Evolutionary conservation across 2,329 filamentous ascomycete genomes (phyloP).

Genomic region (Trichoderma aggressivum): DNA sequence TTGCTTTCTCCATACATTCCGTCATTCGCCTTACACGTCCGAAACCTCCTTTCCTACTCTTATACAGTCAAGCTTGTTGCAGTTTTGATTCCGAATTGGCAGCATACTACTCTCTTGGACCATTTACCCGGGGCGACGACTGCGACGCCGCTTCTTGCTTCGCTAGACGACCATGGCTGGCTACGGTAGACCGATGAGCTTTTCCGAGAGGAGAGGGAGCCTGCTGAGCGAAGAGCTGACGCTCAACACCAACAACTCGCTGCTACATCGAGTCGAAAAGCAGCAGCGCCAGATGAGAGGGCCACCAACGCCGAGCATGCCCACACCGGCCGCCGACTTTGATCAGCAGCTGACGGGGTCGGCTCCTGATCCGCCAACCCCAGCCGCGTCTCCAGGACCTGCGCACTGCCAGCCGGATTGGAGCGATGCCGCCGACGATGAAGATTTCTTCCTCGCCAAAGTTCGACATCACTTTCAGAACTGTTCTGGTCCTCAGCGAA

Average conservation of each 20-base stretch:
- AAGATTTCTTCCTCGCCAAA: conserved; percentile 78
- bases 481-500: conserved; percentile 71
- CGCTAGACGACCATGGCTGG: conserved; percentile 31
- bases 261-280: conserved; percentile 52
- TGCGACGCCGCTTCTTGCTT: neutral
- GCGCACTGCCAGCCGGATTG: conserved; percentile 64
- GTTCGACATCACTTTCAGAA: conserved; percentile 77
- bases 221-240: conserved; percentile 55
- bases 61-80: neutral
- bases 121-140: neutral
- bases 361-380: conserved; percentile 62
- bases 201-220: conserved; percentile 60
- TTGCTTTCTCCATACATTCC: neutral
- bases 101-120: neutral
- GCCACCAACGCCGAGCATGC: conserved; percentile 65
- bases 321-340: conserved; percentile 60
- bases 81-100: neutral
- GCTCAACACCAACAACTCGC: conserved; percentile 47
- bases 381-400: conserved; percentile 62
- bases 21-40: neutral
- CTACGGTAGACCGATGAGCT: conserved; percentile 50
- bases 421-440: conserved; percentile 73
- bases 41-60: neutral
- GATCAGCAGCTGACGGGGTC: conserved; percentile 59
- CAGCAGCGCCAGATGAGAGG: conserved; percentile 46